phyloP scores from a whole-genome alignment of 257 asterid species.

The Agastache rugosa region DNA sequence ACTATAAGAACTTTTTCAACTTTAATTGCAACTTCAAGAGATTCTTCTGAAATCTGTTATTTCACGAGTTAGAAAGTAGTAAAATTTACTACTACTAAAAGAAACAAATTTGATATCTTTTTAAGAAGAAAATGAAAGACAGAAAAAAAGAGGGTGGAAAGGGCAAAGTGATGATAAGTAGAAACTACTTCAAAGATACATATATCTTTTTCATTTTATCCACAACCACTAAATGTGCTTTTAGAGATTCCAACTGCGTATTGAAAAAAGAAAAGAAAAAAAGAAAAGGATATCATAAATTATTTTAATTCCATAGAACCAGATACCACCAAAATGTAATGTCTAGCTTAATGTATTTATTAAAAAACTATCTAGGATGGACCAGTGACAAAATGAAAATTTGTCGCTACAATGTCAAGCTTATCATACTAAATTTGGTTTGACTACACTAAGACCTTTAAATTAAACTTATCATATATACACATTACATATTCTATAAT shows the following conservation, averaged over 20 bases:
- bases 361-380: neutral
- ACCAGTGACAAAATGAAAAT: too few relatives aligned
- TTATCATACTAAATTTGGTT: too few relatives aligned
- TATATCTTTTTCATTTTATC: neutral
- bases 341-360: neutral
- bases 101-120: neutral
- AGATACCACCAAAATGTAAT: constrained; percentile 3
- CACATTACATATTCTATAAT: too few relatives aligned
- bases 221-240: constrained; percentile 27
- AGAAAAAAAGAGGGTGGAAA: neutral
- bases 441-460: too few relatives aligned
- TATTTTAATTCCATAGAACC: neutral
- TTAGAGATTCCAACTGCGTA: neutral
- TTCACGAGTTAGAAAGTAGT: neutral
- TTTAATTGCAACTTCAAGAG: neutral
- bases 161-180: neutral
- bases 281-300: neutral
- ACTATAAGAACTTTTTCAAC: neutral
- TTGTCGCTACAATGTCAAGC: too few relatives aligned
- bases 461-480: too few relatives aligned
- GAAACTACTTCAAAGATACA: neutral
- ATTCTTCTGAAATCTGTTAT: neutral
- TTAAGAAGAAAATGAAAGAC: neutral
- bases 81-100: neutral
- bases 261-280: neutral